phyloP scores from a whole-genome alignment of 2,329 filamentous ascomycete genomes.

The Xylariaceae sp. region DNA sequence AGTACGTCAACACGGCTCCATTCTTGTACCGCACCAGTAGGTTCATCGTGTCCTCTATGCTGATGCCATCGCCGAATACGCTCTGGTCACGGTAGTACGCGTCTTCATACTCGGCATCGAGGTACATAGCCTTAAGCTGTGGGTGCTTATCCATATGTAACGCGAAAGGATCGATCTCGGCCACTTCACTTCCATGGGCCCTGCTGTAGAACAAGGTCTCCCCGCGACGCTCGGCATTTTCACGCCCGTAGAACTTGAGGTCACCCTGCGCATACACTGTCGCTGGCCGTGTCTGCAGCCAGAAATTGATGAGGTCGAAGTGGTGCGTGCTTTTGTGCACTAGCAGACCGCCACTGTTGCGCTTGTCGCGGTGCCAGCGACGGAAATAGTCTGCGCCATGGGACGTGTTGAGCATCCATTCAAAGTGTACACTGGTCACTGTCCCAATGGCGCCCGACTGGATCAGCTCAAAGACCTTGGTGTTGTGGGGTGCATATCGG shows the following conservation, averaged over 20 bases:
- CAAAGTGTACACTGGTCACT: slow-evolving; percentile 65
- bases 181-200: slow-evolving; percentile 52
- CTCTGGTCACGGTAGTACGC: slow-evolving; percentile 67
- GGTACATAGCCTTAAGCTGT: slow-evolving; percentile 64
- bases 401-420: slow-evolving; percentile 68
- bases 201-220: slow-evolving; percentile 58
- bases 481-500: slow-evolving; percentile 70
- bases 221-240: slow-evolving; percentile 65
- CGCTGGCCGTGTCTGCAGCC: slow-evolving; percentile 61
- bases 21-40: slow-evolving; percentile 63
- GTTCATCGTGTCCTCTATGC: slow-evolving; percentile 70
- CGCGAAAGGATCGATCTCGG: slow-evolving; percentile 63
- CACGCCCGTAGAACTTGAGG: slow-evolving; percentile 65
- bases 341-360: slow-evolving; percentile 64
- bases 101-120: slow-evolving; percentile 69
- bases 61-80: slow-evolving; percentile 68
- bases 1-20: slow-evolving; percentile 65
- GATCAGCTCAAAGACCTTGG: slow-evolving; percentile 62
- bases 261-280: slow-evolving; percentile 66
- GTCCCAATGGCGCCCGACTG: slow-evolving; percentile 61
- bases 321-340: slow-evolving; percentile 70
- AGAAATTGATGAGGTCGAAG: slow-evolving; percentile 69
- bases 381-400: slow-evolving; percentile 70
- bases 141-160: slow-evolving; percentile 59
- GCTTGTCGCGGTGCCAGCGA: slow-evolving; percentile 68